Conservation (phyloP, 306 rosid species). For the Nissolia schottii region DNA sequence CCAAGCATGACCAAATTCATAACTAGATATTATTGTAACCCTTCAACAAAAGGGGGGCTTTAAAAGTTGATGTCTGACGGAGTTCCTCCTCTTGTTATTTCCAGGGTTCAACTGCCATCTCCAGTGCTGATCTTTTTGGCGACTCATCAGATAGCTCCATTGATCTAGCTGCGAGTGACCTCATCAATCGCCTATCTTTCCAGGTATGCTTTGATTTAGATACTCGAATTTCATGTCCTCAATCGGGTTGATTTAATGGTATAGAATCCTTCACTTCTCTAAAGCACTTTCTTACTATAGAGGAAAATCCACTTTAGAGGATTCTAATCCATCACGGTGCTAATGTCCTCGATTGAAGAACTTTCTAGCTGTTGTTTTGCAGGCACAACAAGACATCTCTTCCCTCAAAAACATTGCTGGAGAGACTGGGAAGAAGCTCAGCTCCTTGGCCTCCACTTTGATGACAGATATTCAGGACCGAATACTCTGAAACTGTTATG, state of each 20-base stretch:
- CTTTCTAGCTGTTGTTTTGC: neutral
- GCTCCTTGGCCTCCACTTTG: constrained; percentile 73
- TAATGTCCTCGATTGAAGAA: neutral
- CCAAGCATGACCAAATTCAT: neutral
- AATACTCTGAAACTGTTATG: constrained; percentile 61
- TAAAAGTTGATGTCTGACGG: neutral
- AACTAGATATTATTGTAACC: neutral
- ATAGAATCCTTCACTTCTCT: no score
- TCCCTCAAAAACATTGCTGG: constrained; percentile 84
- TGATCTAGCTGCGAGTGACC: constrained; percentile 63
- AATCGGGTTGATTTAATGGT: neutral
- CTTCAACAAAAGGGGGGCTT: neutral
- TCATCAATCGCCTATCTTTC: constrained; percentile 67
- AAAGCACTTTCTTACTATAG: no score
- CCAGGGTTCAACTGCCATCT: constrained; percentile 77
- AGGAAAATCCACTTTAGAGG: no score
- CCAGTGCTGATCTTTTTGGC: constrained; percentile 88
- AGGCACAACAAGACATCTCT: constrained; percentile 90
- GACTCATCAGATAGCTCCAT: constrained; percentile 40
- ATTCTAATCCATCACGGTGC: no score
- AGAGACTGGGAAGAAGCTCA: constrained; percentile 89
- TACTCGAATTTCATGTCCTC: neutral
- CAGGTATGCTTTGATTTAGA: constrained; percentile 42
- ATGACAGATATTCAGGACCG: constrained; percentile 88
- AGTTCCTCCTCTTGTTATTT: constrained; percentile 17